Conservation (phyloP, 2,329 filamentous ascomycete genomes). For the Sporothrix phasma region DNA sequence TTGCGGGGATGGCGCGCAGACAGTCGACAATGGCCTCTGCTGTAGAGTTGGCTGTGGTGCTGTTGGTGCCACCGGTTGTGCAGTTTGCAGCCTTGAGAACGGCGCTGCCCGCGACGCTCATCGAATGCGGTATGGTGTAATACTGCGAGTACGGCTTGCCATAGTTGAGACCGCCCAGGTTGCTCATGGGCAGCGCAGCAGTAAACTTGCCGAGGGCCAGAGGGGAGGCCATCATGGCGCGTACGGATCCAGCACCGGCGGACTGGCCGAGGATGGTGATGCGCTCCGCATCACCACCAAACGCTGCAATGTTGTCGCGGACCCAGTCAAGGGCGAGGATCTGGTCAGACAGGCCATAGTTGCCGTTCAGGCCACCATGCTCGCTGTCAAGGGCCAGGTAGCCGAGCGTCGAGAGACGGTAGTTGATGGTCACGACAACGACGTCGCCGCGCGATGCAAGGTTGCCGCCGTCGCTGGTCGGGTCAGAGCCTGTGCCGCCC, state of each 20-base stretch:
- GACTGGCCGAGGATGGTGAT: constrained; percentile 47
- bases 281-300: constrained; percentile 47
- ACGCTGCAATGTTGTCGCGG: constrained; percentile 40
- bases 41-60: constrained; percentile 33
- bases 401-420: constrained; percentile 47
- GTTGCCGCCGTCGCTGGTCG: constrained; percentile 41
- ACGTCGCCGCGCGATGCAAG: constrained; percentile 49
- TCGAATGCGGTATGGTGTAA: constrained; percentile 44
- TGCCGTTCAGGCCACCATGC: constrained; percentile 37
- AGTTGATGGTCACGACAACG: constrained; percentile 51
- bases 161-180: constrained; percentile 38
- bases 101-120: constrained; percentile 37
- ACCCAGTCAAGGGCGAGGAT: constrained; percentile 42
- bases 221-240: constrained; percentile 40
- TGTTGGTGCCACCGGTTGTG: constrained; percentile 25
- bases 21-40: constrained; percentile 34
- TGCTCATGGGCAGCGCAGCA: constrained; percentile 35
- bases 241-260: constrained; percentile 42
- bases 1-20: constrained; percentile 37
- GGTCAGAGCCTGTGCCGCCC: constrained; percentile 33
- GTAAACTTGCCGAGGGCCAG: constrained; percentile 38
- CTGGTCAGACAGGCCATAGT: constrained; percentile 40
- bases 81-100: constrained; percentile 45
- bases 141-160: constrained; percentile 49
- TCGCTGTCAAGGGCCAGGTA: constrained; percentile 40